Evolutionary conservation across 345 rosid genomes (phyloP).

Genomic region (Adansonia digitata): DNA sequence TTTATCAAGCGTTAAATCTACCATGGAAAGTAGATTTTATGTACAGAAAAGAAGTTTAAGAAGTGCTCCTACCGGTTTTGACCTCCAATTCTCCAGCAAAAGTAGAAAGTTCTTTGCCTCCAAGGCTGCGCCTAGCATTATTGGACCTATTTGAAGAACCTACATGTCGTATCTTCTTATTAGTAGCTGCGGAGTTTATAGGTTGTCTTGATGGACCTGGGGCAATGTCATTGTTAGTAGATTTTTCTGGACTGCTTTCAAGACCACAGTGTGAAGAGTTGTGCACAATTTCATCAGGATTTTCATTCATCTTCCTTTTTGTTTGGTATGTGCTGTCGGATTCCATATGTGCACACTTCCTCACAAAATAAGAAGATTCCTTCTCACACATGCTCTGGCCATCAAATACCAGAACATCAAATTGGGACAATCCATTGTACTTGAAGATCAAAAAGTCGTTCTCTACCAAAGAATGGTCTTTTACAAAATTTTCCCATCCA

Average conservation of each 20-base stretch:
- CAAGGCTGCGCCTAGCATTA: neutral
- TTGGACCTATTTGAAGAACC: neutral
- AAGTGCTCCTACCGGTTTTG: constrained; percentile 27
- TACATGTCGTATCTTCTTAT: constrained; percentile 13
- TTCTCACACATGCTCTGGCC: constrained; percentile 62
- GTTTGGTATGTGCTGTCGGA: constrained; percentile 20
- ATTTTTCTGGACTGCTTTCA: constrained; percentile 26
- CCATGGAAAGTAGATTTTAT: neutral
- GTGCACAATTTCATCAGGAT: constrained; percentile 20
- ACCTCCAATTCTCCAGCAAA: constrained; percentile 16
- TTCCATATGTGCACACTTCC: constrained; percentile 36
- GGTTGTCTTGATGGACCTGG: constrained; percentile 3
- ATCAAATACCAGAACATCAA: constrained; percentile 63
- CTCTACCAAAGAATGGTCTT: constrained; percentile 46
- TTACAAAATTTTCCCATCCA: constrained; percentile 67
- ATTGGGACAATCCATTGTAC: constrained; percentile 58
- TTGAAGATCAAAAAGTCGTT: constrained; percentile 65
- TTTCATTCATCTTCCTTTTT: constrained; percentile 23
- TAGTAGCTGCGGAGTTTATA: constrained; percentile 1
- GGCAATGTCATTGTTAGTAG: neutral
- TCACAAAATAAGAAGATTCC: constrained; percentile 54
- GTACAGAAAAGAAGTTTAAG: neutral
- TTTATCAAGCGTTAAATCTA: neutral
- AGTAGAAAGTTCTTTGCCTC: constrained; percentile 10
- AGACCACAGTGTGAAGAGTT: constrained; percentile 14